Conservation (phyloP, 2,329 filamentous ascomycete genomes). For the Aspergillus luchuensis region DNA sequence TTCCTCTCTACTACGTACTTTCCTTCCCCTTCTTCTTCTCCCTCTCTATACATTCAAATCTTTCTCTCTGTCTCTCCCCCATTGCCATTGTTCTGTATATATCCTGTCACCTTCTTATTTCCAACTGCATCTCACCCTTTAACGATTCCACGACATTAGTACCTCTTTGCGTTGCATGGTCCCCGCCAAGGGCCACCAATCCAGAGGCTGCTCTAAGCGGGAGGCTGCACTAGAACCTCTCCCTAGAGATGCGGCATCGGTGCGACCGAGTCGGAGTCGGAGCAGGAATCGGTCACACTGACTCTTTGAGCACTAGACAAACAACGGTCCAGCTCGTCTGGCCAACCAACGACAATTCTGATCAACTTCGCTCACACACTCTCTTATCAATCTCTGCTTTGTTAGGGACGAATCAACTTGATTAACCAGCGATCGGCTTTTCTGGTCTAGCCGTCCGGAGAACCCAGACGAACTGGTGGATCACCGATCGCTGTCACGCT, state of each 20-base stretch:
- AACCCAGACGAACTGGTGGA: neutral
- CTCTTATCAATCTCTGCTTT: neutral
- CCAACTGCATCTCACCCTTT: no score
- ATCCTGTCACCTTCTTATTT: no score
- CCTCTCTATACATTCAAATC: no score
- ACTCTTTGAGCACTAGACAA: no score
- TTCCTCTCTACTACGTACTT: no score
- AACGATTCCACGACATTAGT: no score
- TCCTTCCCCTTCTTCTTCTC: no score
- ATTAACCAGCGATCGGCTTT: neutral
- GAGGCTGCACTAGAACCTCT: neutral
- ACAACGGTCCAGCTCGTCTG: neutral
- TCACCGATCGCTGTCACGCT: neutral
- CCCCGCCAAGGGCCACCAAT: neutral
- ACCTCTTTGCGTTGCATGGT: neutral
- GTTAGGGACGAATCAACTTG: no score
- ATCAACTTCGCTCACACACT: neutral
- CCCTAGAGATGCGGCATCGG: neutral
- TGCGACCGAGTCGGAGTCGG: slow-evolving; percentile 11
- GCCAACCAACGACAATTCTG: neutral
- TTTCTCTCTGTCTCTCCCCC: no score
- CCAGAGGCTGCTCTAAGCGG: neutral
- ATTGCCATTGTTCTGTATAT: neutral
- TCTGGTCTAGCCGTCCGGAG: neutral
- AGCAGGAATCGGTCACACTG: neutral